Conservation (phyloP, 805 yeast genomes). For the Starmerella floris region DNA sequence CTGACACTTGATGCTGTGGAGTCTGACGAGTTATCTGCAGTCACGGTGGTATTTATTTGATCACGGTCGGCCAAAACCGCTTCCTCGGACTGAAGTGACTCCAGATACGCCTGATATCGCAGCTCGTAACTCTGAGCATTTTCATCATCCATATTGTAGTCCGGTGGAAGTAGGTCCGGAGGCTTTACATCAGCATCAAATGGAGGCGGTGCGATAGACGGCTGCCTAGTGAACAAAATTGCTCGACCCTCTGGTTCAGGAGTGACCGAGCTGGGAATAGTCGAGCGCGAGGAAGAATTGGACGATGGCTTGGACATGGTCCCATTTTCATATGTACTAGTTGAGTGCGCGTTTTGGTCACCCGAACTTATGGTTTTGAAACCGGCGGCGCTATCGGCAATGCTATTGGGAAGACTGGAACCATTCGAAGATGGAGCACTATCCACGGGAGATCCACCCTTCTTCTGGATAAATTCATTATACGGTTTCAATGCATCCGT, state of each 20-base stretch:
- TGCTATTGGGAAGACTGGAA: not conserved
- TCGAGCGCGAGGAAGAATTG: not conserved
- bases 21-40: not conserved
- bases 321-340: too few relatives aligned
- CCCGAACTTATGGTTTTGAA: too few relatives aligned
- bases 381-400: too few relatives aligned
- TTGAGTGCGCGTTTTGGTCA: too few relatives aligned
- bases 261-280: not conserved
- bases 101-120: slow-evolving; percentile 17
- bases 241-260: slow-evolving; percentile 30
- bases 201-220: slow-evolving; percentile 51
- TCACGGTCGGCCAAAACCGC: not conserved
- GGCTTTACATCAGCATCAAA: slow-evolving; percentile 37
- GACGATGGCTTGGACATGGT: not conserved
- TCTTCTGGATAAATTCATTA: slow-evolving; percentile 16
- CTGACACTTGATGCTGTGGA: slow-evolving; percentile 3
- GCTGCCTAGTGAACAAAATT: slow-evolving; percentile 40
- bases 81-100: not conserved
- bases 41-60: not conserved
- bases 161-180: slow-evolving; percentile 28
- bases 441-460: not conserved
- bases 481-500: slow-evolving; percentile 17
- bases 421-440: not conserved
- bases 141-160: slow-evolving; percentile 15
- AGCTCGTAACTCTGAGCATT: slow-evolving; percentile 14